phyloP scores from a whole-genome alignment of 2,329 filamentous ascomycete genomes.

The Colletotrichum sp. region DNA sequence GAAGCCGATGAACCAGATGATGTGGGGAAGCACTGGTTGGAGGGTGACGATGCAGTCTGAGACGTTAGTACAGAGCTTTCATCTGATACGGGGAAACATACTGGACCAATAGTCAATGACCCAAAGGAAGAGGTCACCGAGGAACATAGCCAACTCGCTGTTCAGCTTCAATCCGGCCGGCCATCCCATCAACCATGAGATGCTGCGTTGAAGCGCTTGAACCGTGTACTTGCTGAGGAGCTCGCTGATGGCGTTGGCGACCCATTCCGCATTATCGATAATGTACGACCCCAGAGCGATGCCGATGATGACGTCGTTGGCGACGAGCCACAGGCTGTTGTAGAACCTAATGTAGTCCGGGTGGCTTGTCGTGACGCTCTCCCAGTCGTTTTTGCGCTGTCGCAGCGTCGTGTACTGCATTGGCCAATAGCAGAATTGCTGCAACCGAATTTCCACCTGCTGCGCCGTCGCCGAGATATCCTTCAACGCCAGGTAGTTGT shows the following conservation, averaged over 20 bases:
- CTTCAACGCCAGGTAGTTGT: constrained; percentile 84
- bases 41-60: constrained; percentile 79
- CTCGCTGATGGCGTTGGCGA: constrained; percentile 78
- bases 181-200: constrained; percentile 95
- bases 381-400: constrained; percentile 91
- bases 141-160: constrained; percentile 88
- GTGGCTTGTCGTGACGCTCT: constrained; percentile 92
- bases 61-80: constrained; percentile 25
- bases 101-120: constrained; percentile 98
- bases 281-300: constrained; percentile 97
- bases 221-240: constrained; percentile 85
- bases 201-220: constrained; percentile 84
- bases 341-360: constrained; percentile 99
- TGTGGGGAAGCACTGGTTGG: constrained; percentile 78
- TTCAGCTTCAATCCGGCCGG: constrained; percentile 96
- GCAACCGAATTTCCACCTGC: constrained; percentile 93
- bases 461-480: constrained; percentile 97
- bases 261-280: constrained; percentile 89
- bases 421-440: constrained; percentile 99
- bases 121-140: constrained; percentile 96
- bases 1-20: constrained; percentile 93
- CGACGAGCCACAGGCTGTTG: constrained; percentile 97
- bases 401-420: constrained; percentile 93
- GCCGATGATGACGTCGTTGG: constrained; percentile 98
- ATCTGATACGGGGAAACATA: constrained; percentile 44